Evolutionary conservation across 2,329 filamentous ascomycete genomes (phyloP).

Genomic region (Fusarium sp.): DNA sequence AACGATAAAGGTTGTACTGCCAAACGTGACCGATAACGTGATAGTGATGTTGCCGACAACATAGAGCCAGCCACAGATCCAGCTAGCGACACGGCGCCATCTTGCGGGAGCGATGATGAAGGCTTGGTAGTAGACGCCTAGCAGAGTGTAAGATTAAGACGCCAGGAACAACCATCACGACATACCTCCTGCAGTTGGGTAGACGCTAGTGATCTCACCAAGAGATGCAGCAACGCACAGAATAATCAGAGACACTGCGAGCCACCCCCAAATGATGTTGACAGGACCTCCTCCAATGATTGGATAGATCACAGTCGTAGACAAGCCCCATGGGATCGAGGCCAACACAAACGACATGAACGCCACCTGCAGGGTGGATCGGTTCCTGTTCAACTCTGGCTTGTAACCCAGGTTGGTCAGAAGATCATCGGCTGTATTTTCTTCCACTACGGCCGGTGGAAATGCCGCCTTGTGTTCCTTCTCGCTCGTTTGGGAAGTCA

Average conservation of each 20-base stretch:
- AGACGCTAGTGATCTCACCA: constrained; percentile 23
- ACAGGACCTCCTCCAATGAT: constrained; percentile 15
- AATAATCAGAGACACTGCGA: constrained; percentile 18
- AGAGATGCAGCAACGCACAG: constrained; percentile 21
- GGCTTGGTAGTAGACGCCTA: constrained; percentile 78
- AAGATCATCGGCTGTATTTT: neutral
- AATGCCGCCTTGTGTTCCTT: neutral
- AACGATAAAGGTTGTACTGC: constrained; percentile 75
- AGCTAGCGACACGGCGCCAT: constrained; percentile 73
- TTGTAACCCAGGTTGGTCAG: constrained; percentile 10
- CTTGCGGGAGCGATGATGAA: constrained; percentile 76
- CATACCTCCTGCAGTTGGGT: constrained; percentile 19
- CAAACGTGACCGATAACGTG: constrained; percentile 75
- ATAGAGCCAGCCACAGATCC: constrained; percentile 75
- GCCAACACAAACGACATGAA: constrained; percentile 26
- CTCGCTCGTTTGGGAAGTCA: neutral
- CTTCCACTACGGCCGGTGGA: neutral
- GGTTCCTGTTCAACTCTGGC: constrained; percentile 9
- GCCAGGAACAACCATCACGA: no score
- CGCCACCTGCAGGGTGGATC: constrained; percentile 20
- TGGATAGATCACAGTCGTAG: constrained; percentile 6
- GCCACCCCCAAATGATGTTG: constrained; percentile 22
- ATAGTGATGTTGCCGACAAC: constrained; percentile 77
- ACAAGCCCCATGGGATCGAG: constrained; percentile 16
- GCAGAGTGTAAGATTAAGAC: neutral